These are phyloP conservation scores for Arthrobotrys entomopaga DNA, from an alignment of 2,329 filamentous ascomycete genomes.

Conservation along the genomic window DNA sequence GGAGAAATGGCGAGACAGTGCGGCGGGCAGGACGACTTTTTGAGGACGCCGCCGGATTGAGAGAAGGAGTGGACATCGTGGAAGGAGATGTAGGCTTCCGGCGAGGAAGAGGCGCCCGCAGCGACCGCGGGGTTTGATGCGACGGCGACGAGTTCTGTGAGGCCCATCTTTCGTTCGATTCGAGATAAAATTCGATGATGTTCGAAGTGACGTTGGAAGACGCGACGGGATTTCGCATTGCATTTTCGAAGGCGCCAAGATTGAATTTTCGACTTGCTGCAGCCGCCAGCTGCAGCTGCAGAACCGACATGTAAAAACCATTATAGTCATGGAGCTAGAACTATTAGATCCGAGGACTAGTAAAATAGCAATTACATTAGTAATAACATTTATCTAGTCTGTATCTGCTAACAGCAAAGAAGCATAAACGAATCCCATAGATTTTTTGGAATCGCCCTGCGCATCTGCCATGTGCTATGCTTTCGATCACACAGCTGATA, in stretches of 20 bases:
- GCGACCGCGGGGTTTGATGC: constrained; percentile 37
- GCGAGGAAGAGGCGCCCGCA: constrained; percentile 59
- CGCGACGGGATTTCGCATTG: constrained; percentile 7
- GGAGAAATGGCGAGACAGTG: constrained; percentile 83
- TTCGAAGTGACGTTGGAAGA: constrained; percentile 15
- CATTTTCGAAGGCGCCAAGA: not conserved
- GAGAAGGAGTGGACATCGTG: constrained; percentile 89
- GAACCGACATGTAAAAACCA: not conserved
- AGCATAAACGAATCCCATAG: too few relatives aligned
- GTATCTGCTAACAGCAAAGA: too few relatives aligned
- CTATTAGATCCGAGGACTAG: too few relatives aligned
- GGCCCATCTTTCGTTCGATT: constrained; percentile 43
- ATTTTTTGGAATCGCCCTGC: too few relatives aligned
- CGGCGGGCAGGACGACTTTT: constrained; percentile 85
- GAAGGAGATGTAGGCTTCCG: constrained; percentile 64
- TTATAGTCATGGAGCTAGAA: too few relatives aligned
- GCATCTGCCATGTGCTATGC: too few relatives aligned
- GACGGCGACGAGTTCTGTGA: constrained; percentile 50
- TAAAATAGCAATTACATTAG: too few relatives aligned
- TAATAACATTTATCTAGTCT: too few relatives aligned
- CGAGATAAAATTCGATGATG: not conserved
- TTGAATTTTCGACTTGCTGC: not conserved
- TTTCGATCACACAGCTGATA: too few relatives aligned
- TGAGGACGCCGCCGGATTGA: constrained; percentile 84
- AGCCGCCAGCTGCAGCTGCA: not conserved